Evolutionary conservation across 352 stramenopile genomes (phyloP), one percentile per base, ranked within the genome.

Genomic region (Globisporangium lucens): DNA sequence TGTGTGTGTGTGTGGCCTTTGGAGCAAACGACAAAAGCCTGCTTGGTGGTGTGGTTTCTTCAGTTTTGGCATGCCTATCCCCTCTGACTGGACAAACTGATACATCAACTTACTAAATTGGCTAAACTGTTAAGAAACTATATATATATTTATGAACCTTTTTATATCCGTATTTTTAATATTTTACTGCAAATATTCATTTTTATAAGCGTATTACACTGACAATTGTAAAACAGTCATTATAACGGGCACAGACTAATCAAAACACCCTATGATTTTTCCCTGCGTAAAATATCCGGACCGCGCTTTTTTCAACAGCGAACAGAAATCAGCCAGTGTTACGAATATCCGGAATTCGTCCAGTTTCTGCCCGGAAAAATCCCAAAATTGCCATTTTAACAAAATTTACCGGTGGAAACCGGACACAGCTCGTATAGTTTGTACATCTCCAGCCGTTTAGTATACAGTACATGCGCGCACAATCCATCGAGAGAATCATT

Each of bases 401-500:
- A 41, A 41, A 15, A 15, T 41, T 41, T 41, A 41, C 36, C 36
- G 36, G 7, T 1, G 0, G 1, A 1, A 41, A 41, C 36, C 36
- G 36, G 36, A 30, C 27, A 17, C 1, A 17, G 12, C 6, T 3
- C 9, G 49, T 33, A 56, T 56, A 56, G 3, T 29, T 2, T 20
- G 20, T 53, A 27, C 36, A 41, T 13, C 1, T 41, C 10, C 35
- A 8, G 13, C 36, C 36, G 3, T 13, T 2, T 4, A 41, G 9
- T 41, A 41, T 41, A 41, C 36, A 41, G 7, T 41, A 15, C 10
- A 5, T 5, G 33, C 36, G 10, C 36, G 36, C 36, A 41, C 52
- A 58, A 58, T 58, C 52, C 15, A 57, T 27, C 33, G 52, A 36
- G 52, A 36, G 52, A 38, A 58, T 41, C 27, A 58, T 58, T 58